phyloP scores from a whole-genome alignment of 2,329 filamentous ascomycete genomes.

The Monascus ruber region DNA sequence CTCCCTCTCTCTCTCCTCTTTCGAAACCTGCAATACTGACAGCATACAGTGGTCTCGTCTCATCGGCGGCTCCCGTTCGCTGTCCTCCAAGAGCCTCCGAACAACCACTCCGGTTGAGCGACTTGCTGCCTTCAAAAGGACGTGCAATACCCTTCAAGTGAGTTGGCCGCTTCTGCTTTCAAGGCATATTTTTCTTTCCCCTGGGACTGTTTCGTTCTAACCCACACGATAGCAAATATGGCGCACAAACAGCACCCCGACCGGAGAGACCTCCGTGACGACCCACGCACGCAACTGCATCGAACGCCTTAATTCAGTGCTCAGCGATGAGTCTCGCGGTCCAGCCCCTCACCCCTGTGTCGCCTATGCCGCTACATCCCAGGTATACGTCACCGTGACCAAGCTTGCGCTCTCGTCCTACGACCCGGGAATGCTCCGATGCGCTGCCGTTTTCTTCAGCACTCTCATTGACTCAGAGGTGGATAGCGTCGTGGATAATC shows the following conservation, averaged over 20 bases:
- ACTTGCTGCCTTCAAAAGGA: slow-evolving; percentile 49
- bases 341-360: slow-evolving; percentile 88
- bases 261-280: slow-evolving; percentile 41
- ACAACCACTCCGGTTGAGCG: slow-evolving; percentile 48
- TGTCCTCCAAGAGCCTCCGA: slow-evolving; percentile 37
- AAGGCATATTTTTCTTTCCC: background rate
- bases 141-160: slow-evolving; percentile 49
- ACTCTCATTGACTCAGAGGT: slow-evolving; percentile 93
- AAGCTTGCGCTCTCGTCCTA: slow-evolving; percentile 79
- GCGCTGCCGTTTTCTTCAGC: slow-evolving; percentile 76
- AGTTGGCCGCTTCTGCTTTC: slow-evolving; percentile 1
- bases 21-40: slow-evolving; percentile 2
- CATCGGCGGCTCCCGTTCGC: slow-evolving; percentile 43
- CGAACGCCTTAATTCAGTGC: slow-evolving; percentile 51
- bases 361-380: slow-evolving; percentile 69
- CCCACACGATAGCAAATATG: slow-evolving; percentile 44
- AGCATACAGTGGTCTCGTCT: slow-evolving; percentile 46
- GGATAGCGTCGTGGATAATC: slow-evolving; percentile 83
- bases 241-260: slow-evolving; percentile 43
- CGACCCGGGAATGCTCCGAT: slow-evolving; percentile 74
- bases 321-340: slow-evolving; percentile 79
- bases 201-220: background rate
- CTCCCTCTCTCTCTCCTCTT: background rate
- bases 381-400: slow-evolving; percentile 80
- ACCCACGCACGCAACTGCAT: slow-evolving; percentile 42